Evolutionary conservation across 2,329 filamentous ascomycete species (phyloP).

Genomic region (Rutstroemia sp.): DNA sequence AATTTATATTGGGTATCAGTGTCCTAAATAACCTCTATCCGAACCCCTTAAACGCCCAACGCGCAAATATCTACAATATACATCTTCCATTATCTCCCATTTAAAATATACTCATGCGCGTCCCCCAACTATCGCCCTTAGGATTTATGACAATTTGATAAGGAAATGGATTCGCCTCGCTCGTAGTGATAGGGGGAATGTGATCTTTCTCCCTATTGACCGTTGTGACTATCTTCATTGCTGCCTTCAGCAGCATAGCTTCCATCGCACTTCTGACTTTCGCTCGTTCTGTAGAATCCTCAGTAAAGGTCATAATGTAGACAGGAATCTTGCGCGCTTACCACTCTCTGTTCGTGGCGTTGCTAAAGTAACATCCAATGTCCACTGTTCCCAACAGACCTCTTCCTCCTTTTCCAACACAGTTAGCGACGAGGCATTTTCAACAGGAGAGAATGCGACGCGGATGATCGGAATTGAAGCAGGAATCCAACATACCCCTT

Average conservation of each 20-base stretch:
- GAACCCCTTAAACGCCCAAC: slow-evolving; percentile 8
- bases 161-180: slow-evolving; percentile 86
- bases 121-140: slow-evolving; percentile 70
- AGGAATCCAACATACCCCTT: slow-evolving; percentile 50
- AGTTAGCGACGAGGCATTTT: neutral
- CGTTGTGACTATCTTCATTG: slow-evolving; percentile 81
- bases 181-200: slow-evolving; percentile 93
- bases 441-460: neutral
- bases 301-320: neutral
- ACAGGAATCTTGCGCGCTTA: slow-evolving; percentile 36
- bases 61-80: slow-evolving; percentile 8
- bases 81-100: neutral
- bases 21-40: slow-evolving; percentile 19
- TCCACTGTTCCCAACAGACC: slow-evolving; percentile 89
- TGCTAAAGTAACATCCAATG: slow-evolving; percentile 84
- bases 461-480: slow-evolving; percentile 3
- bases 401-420: slow-evolving; percentile 6
- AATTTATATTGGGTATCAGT: slow-evolving; percentile 25
- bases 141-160: slow-evolving; percentile 89
- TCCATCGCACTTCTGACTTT: slow-evolving; percentile 91
- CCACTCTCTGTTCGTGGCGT: slow-evolving; percentile 83
- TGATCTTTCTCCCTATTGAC: slow-evolving; percentile 89
- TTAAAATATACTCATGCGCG: slow-evolving; percentile 59
- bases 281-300: slow-evolving; percentile 55
- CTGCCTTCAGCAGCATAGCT: slow-evolving; percentile 76